Evolutionary conservation across 2,329 filamentous ascomycete genomes (phyloP).

Genomic region (Pochonia chlamydosporia): DNA sequence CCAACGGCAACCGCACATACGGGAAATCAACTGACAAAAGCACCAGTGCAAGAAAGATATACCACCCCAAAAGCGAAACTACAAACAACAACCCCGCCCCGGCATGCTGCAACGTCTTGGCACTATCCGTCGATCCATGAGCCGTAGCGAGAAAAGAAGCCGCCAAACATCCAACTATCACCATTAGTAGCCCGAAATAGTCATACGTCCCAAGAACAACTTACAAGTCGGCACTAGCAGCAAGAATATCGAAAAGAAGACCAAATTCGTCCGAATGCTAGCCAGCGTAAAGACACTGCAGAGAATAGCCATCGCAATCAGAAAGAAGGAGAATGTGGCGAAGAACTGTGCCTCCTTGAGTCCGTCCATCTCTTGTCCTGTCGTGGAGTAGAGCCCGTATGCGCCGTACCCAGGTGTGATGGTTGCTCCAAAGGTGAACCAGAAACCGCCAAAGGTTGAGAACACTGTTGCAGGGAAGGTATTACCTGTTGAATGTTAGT

Average conservation of each 20-base stretch:
- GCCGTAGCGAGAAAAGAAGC: no score
- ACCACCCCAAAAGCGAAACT: slow-evolving; percentile 36
- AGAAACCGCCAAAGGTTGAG: slow-evolving; percentile 41
- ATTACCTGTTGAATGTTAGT: no score
- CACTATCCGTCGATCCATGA: no score
- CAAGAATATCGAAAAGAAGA: no score
- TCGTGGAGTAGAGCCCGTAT: no score
- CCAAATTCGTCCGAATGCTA: slow-evolving; percentile 58
- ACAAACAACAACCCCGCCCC: slow-evolving; percentile 20
- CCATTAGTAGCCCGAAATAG: no score
- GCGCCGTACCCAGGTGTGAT: slow-evolving; percentile 23
- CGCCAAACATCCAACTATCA: no score
- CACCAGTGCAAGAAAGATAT: slow-evolving; percentile 42
- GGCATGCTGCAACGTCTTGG: slow-evolving; percentile 19
- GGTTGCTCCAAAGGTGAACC: slow-evolving; percentile 41
- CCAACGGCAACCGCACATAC: slow-evolving; percentile 37
- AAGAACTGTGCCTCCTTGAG: slow-evolving; percentile 38
- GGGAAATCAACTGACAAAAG: slow-evolving; percentile 47
- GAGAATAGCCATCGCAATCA: slow-evolving; percentile 55
- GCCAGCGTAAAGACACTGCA: slow-evolving; percentile 58
- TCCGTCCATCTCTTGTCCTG: no score
- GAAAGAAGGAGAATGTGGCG: slow-evolving; percentile 50
- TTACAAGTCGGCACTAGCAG: no score
- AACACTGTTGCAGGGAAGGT: slow-evolving; percentile 49
- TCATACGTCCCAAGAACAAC: no score